Base-by-base conservation (phyloP, 2,329 filamentous ascomycete genomes). In the Phyllosticta paracitricarpa region DNA sequence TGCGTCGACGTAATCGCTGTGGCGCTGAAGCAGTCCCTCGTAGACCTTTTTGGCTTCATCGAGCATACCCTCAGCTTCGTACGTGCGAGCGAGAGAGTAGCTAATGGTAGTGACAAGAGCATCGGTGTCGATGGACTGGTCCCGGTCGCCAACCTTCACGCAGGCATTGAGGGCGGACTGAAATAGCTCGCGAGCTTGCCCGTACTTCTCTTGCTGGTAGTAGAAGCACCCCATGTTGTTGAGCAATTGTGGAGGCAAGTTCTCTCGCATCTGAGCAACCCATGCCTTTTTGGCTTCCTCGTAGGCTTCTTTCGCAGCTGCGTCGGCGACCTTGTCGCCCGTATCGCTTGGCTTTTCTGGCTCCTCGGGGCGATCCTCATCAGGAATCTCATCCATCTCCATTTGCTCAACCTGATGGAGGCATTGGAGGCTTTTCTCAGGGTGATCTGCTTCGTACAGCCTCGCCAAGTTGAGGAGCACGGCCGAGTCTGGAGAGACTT, bases 161-260 rank as follows among this genome's bases (percentile, higher is more conserved):
- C 92, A 97, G 17, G 93, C 90, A 64, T 88, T 88, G 59, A 99
- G 78, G 0, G 92, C 94, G n/a, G 89, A 86, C 73, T 99, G 90
- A 71, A 97, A 99, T 76, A 95, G 83, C 57, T 93, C 87, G 66
- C 89, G 87, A 24, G 94, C 92, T 64, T 85, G 80, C 22, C 88
- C 84, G 65, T 89, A 86, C 70, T 91, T 91, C 68, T 96, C 91
- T 2, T 86, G 82, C 71, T 96, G 91, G 66, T 91, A 97, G 67
- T 96, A 85, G 76, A 97, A 97, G 74, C 92, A 97, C 4, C 90
- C 94, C 71, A 97, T 96, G 72, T 99, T 99, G 79, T 97, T 99
- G 53, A 99, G 82, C 2, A 97, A 81, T 70, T 96, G 91, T 3
- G 94, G 94, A 1, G 92, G 89, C 1, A 99, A 79, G 62, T 88